A percentile compares a stretch with the other conserved stretches of the same genome.
Conservation (phyloP, 768 basidiomycete species). For the Phlegmacium glaucopus region DNA sequence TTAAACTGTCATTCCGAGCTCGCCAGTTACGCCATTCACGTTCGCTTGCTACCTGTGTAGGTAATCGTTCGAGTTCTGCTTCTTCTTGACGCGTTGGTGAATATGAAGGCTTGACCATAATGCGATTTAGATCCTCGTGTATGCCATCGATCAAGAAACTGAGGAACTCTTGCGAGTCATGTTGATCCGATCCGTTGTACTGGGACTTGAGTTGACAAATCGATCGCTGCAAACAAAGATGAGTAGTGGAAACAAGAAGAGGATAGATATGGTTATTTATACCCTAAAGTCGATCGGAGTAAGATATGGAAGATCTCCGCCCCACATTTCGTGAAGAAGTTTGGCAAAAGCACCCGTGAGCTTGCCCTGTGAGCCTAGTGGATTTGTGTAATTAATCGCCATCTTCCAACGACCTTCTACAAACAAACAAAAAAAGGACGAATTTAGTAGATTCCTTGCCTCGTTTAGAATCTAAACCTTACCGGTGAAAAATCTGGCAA, state of each 20-base stretch:
- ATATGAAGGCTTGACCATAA: conserved; percentile 66
- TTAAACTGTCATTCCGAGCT: conserved; percentile 86
- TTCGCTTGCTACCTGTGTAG: conserved; percentile 84
- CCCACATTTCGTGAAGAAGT: conserved; percentile 85
- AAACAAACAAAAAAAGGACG: background rate
- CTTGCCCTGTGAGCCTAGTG: conserved; percentile 82
- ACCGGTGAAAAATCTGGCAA: conserved; percentile 92
- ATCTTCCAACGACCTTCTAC: conserved; percentile 77
- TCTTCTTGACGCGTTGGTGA: conserved; percentile 77
- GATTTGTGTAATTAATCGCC: conserved; percentile 83
- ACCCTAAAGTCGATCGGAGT: conserved; percentile 85
- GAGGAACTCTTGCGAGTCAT: conserved; percentile 97
- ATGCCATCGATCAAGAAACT: conserved; percentile 91
- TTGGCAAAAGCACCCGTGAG: conserved; percentile 80
- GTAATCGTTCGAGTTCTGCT: conserved; percentile 81
- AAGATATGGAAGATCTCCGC: conserved; percentile 78
- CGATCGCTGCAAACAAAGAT: conserved; percentile 28
- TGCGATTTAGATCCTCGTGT: conserved; percentile 84
- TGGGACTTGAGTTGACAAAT: conserved; percentile 55
- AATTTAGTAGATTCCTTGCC: conserved; percentile 7
- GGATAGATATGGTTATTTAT: conserved; percentile 4
- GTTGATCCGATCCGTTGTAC: conserved; percentile 86
- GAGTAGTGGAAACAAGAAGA: background rate
- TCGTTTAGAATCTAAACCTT: conserved; percentile 15
- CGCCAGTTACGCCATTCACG: conserved; percentile 92